Conservation (phyloP, 225 moss, liverwort and hornwort genomes). For the Thuidium tamariscinum region DNA sequence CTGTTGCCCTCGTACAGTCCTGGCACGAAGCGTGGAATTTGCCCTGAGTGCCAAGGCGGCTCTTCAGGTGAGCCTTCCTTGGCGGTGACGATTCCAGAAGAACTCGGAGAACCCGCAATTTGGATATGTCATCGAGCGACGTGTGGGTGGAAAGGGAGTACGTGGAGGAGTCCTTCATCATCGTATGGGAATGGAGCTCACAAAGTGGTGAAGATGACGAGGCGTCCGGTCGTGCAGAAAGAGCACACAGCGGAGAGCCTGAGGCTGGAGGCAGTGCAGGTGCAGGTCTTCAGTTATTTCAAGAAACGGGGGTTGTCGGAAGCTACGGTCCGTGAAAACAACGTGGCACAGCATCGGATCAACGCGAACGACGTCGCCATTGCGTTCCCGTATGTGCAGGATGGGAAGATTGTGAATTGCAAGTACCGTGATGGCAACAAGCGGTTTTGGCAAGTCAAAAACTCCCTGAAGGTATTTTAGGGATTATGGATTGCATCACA, state of each 20-base stretch:
- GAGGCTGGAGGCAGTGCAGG: slow-evolving; percentile 24
- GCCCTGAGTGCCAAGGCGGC: slow-evolving; percentile 74
- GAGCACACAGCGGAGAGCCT: slow-evolving; percentile 48
- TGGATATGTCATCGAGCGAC: slow-evolving; percentile 79
- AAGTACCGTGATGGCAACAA: slow-evolving; percentile 75
- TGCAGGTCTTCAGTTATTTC: slow-evolving; percentile 17
- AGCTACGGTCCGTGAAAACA: slow-evolving; percentile 25
- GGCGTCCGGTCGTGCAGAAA: background rate
- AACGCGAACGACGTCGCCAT: slow-evolving; percentile 22
- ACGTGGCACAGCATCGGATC: slow-evolving; percentile 22
- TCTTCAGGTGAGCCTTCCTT: slow-evolving; percentile 43
- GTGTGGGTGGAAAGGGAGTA: slow-evolving; percentile 80
- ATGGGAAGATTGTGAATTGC: slow-evolving; percentile 80
- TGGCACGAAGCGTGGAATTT: slow-evolving; percentile 20
- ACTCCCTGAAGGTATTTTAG: slow-evolving; percentile 66
- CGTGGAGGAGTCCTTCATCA: slow-evolving; percentile 8
- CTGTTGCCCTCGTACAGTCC: slow-evolving; percentile 20
- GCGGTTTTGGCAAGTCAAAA: slow-evolving; percentile 87
- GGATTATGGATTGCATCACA: slow-evolving; percentile 56
- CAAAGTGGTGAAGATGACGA: slow-evolving; percentile 24
- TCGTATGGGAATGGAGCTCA: slow-evolving; percentile 21
- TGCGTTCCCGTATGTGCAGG: slow-evolving; percentile 78
- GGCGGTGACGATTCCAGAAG: slow-evolving; percentile 48
- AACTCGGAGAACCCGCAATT: slow-evolving; percentile 35
- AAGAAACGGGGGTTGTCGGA: slow-evolving; percentile 35